Evolutionary conservation across 768 basidiomycete genomes (phyloP), one percentile per base, ranked within the genome.

Genomic region (Daedaleopsis nitida): DNA sequence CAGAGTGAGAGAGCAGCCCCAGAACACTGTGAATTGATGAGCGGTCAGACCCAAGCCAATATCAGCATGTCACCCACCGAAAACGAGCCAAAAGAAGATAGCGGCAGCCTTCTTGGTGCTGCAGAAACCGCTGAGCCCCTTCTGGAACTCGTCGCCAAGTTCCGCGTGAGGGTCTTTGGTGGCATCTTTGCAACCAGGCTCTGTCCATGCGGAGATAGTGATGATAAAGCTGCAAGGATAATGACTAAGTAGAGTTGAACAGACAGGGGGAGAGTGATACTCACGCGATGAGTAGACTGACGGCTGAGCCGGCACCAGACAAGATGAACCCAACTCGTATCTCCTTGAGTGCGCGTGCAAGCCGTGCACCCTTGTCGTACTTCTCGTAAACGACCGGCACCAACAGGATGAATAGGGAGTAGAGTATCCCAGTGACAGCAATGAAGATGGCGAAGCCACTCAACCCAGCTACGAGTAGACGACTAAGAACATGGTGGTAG

Each of bases 61-160:
- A 23, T 13, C 13, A 10, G 21, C 3, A 49, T 24, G 23, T 32
- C 12, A 78, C 86, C 50, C 66, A 92, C 92, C 80, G 57, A 92
- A 91, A 1, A 85, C 79, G 10, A 94, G 72, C 95, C 94, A 96
- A 72, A 95, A 89, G 75, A 98, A 97, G 49, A 96, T 84, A 5
- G 86, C 86, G 0, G 84, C 92, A 2, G 95, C 95, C 68, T 93
- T 94, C 77, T 97, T 98, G 8, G 95, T 96, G 64, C 80, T 86
- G 74, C 95, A 98, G 91, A 92, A 97, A 0, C 90, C 86, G 4
- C 81, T 75, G 2, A 98, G 78, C 19, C 78, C 92, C 5, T 80
- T 79, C 64, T 82, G 81, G 72, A 89, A 98, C 34, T 81, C 77
- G 19, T 90, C 88, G 13, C 85, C 80, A 35, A 73, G 71, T 52